Conservation (phyloP, 148 eudicot genomes). For the Beta vulgaris region DNA sequence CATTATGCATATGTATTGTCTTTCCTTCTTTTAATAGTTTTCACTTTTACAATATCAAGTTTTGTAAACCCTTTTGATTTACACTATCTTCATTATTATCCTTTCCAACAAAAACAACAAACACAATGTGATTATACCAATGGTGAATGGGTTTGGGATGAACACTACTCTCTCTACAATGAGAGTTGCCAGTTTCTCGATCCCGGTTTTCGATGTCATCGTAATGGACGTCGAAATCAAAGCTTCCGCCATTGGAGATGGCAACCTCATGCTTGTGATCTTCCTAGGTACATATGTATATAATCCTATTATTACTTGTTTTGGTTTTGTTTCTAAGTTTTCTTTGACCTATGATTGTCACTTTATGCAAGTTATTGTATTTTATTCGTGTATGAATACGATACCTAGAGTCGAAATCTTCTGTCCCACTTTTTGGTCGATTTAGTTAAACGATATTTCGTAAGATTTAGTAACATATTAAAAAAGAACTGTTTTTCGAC, state of each 20-base stretch:
- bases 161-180: constrained; percentile 35
- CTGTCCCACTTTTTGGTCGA: too few species aligned
- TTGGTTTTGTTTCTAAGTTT: not conserved
- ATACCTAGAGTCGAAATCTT: too few species aligned
- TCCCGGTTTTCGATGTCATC: constrained; percentile 69
- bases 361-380: not conserved
- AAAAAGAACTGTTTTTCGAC: too few species aligned
- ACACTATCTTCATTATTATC: constrained; percentile 6
- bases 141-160: constrained; percentile 72
- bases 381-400: too few species aligned
- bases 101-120: constrained; percentile 3
- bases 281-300: constrained; percentile 59
- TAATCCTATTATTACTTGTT: not conserved
- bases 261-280: constrained; percentile 57
- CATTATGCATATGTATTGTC: constrained; percentile 22
- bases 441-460: too few species aligned
- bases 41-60: constrained; percentile 22
- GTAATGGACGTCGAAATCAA: constrained; percentile 49
- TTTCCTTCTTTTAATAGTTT: constrained; percentile 25
- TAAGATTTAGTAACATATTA: too few species aligned
- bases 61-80: constrained; percentile 29
- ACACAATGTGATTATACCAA: constrained; percentile 55
- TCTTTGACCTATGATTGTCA: not conserved
- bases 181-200: constrained; percentile 73
- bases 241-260: constrained; percentile 73